These are phyloP conservation scores for Gillenia trifoliata DNA, from an alignment of 306 rosid genomes.

Conservation along the genomic window DNA sequence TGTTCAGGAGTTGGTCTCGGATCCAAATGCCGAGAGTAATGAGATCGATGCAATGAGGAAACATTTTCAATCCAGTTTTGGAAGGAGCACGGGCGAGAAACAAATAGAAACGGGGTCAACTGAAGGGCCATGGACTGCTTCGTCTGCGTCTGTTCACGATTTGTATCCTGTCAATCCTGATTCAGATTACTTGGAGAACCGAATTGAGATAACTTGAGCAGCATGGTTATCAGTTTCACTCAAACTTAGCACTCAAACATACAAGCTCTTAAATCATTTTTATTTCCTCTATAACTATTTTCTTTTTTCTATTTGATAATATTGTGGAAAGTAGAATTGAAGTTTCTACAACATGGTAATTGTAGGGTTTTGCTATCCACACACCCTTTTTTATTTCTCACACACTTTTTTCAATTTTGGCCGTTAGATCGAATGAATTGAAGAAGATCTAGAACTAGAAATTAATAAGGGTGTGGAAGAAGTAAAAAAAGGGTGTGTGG, in stretches of 20 bases:
- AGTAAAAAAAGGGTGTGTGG: too few species aligned
- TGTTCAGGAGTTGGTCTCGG: not conserved
- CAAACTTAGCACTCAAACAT: not conserved
- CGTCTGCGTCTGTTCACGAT: slow-evolving; percentile 24
- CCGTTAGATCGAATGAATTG: too few species aligned
- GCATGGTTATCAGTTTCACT: not conserved
- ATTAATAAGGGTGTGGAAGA: too few species aligned
- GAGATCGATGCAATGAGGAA: slow-evolving; percentile 12
- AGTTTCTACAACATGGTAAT: too few species aligned
- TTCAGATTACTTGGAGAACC: slow-evolving; percentile 17
- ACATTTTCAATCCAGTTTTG: slow-evolving; percentile 5
- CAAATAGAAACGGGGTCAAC: slow-evolving; percentile 12
- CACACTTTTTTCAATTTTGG: too few species aligned
- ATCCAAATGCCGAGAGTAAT: not conserved
- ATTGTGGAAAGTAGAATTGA: too few species aligned
- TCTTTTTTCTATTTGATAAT: too few species aligned
- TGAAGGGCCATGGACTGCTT: slow-evolving; percentile 18
- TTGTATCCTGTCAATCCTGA: slow-evolving; percentile 25
- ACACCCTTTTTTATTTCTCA: too few species aligned
- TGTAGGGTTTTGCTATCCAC: too few species aligned
- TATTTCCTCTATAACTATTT: not conserved
- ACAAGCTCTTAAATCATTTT: not conserved
- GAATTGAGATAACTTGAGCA: slow-evolving; percentile 1
- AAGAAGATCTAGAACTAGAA: too few species aligned
- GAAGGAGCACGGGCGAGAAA: not conserved